Conservation (phyloP, 2,329 filamentous ascomycete genomes). For the Pestalotiopsis sp. region DNA sequence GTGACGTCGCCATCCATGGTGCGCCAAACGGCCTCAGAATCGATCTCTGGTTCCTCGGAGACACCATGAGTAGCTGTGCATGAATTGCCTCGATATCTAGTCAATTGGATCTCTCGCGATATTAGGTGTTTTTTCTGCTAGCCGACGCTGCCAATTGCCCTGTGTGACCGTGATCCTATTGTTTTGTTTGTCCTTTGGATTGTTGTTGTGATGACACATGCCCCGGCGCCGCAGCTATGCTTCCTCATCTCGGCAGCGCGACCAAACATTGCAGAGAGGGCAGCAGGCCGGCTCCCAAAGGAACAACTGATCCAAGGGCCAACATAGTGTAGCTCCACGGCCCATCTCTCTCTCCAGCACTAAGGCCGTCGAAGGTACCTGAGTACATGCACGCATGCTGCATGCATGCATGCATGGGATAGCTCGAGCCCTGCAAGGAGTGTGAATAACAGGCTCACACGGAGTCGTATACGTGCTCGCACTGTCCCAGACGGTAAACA, state of each 20-base stretch:
- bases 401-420: slow-evolving; percentile 4
- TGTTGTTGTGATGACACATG: neutral
- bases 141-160: neutral
- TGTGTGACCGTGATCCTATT: neutral
- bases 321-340: slow-evolving; percentile 4
- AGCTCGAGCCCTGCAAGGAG: slow-evolving; percentile 4
- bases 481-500: neutral
- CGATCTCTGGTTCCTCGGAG: neutral
- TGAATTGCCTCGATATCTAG: slow-evolving; percentile 1
- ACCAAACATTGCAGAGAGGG: slow-evolving; percentile 8
- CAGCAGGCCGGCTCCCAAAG: neutral
- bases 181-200: neutral
- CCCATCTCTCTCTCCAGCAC: neutral
- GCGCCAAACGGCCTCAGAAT: slow-evolving; percentile 3
- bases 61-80: neutral
- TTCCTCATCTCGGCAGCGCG: slow-evolving; percentile 3
- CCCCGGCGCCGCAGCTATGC: neutral
- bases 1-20: slow-evolving; percentile 11
- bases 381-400: neutral
- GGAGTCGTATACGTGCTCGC: neutral
- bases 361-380: slow-evolving; percentile 3
- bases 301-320: neutral
- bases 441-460: neutral
- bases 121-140: neutral
- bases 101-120: slow-evolving; percentile 1